Conservation (phyloP, 2,329 filamentous ascomycete genomes). For the Colletotrichum trifolii region DNA sequence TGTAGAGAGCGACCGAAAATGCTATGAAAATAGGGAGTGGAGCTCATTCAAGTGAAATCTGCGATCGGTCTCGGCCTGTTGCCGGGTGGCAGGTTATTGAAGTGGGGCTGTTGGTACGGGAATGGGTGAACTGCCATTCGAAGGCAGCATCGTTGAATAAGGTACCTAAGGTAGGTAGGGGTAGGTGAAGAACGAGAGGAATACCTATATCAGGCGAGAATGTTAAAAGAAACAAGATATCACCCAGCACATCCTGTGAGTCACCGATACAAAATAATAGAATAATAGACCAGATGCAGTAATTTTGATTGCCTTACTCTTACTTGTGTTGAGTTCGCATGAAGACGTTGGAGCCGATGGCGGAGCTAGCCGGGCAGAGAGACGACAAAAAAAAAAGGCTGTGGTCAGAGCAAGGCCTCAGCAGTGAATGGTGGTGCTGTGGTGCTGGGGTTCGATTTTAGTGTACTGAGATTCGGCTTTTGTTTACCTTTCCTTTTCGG, state of each 20-base stretch:
- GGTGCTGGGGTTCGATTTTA: slow-evolving; percentile 21
- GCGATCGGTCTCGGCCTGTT: not conserved
- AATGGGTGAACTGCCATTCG: no score
- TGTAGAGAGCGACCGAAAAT: not conserved
- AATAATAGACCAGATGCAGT: not conserved
- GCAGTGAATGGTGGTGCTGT: no score
- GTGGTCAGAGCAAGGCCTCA: slow-evolving; percentile 10
- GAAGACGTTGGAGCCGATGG: not conserved
- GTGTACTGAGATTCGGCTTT: slow-evolving; percentile 32
- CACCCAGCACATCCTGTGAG: no score
- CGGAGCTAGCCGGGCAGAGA: slow-evolving; percentile 30
- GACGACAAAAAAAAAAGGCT: slow-evolving; percentile 7
- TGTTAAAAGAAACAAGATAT: no score
- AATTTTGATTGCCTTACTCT: no score
- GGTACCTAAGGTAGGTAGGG: no score
- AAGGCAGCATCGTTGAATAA: no score
- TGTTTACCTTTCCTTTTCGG: slow-evolving; percentile 20
- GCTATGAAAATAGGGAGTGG: not conserved
- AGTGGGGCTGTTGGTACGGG: not conserved
- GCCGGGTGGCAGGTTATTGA: not conserved
- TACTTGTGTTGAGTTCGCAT: no score
- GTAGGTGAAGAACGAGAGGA: no score
- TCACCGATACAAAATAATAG: not conserved
- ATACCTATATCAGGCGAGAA: no score
- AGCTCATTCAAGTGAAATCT: not conserved